Base-by-base conservation (phyloP, 1,284 basidiomycete species). In the Taiwanofungus camphoratus region DNA sequence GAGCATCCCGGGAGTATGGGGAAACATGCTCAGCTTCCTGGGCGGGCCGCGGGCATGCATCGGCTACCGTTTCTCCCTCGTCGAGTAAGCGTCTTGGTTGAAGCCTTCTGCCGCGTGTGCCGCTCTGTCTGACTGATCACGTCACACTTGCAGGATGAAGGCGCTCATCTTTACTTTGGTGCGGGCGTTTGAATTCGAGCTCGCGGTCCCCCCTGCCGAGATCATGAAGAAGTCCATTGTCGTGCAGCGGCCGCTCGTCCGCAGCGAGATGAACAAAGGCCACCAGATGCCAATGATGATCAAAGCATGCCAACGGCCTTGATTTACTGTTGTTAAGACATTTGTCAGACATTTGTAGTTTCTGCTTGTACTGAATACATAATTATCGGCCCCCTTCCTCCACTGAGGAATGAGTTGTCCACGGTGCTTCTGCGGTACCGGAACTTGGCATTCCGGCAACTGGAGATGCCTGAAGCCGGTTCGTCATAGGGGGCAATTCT, bases 61-160 rank as follows among this genome's bases (percentile, higher is more conserved):
- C 33, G 84, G 84, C 0, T 87, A 81, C 57, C 74, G 80, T 4
- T 87, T 88, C 55, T 73, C 83, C 1, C 52, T 87, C 18, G 66
- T 77, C 15, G 83, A 87, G 77, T 79, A 50, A 47, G 67, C n/a
- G n/a, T n/a, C n/a, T n/a, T n/a, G n/a, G n/a, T n/a, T n/a, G n/a
- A n/a, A n/a, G n/a, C n/a, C n/a, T n/a, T n/a, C n/a, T n/a, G n/a
- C n/a, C n/a, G n/a, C n/a, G n/a, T n/a, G n/a, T n/a, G n/a, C n/a
- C n/a, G n/a, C n/a, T n/a, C n/a, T n/a, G n/a, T n/a, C n/a, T n/a
- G n/a, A n/a, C n/a, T n/a, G n/a, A n/a, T n/a, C n/a, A n/a, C n/a
- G n/a, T 19, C 16, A 13, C 24, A 11, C 13, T 32, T n/a, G n/a
- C 46, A 76, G 73, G 55, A 72, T 69, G 62, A 77, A 76, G 49